These are phyloP conservation scores for Suillus tomentosus DNA, from an alignment of 768 basidiomycete genomes.

Conservation along the genomic window DNA sequence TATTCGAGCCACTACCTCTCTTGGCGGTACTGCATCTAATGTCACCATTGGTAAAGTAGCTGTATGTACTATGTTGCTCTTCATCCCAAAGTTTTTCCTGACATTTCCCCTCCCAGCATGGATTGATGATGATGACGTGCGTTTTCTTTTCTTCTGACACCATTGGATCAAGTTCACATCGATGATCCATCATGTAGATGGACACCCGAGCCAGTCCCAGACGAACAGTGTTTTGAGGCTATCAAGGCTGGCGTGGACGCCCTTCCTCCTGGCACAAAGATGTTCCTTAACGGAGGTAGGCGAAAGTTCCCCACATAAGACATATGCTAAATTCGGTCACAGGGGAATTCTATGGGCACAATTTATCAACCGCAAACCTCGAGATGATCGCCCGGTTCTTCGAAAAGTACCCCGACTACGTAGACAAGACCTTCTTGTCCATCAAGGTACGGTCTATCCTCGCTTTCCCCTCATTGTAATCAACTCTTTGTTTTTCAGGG, in stretches of 20 bases:
- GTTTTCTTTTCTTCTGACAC: conserved; percentile 13
- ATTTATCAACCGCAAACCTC: conserved; percentile 45
- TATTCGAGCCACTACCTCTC: conserved; percentile 28
- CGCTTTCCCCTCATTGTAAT: neutral
- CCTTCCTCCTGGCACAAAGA: conserved; percentile 45
- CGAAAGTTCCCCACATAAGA: neutral
- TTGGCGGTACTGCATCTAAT: conserved; percentile 26
- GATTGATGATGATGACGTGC: conserved; percentile 58
- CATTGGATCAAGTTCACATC: neutral
- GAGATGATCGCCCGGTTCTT: conserved; percentile 53
- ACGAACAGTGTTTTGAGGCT: conserved; percentile 61
- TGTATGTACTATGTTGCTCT: neutral
- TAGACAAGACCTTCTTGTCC: conserved; percentile 38
- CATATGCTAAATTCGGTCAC: neutral
- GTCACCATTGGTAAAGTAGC: conserved; percentile 4
- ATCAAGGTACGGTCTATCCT: conserved; percentile 27
- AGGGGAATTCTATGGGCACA: conserved; percentile 61
- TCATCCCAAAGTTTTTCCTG: neutral
- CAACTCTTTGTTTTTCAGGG: conserved; percentile 19
- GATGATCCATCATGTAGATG: conserved; percentile 29
- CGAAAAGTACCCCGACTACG: conserved; percentile 39
- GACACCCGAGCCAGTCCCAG: conserved; percentile 47
- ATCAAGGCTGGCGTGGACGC: conserved; percentile 55
- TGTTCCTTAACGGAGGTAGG: conserved; percentile 53
- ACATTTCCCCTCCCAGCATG: conserved; percentile 31